Percentiles rank a stretch among this genome's conserved stretches.
Conservation (phyloP, 2,329 filamentous ascomycete species). For the Byssochlamys sp. region DNA sequence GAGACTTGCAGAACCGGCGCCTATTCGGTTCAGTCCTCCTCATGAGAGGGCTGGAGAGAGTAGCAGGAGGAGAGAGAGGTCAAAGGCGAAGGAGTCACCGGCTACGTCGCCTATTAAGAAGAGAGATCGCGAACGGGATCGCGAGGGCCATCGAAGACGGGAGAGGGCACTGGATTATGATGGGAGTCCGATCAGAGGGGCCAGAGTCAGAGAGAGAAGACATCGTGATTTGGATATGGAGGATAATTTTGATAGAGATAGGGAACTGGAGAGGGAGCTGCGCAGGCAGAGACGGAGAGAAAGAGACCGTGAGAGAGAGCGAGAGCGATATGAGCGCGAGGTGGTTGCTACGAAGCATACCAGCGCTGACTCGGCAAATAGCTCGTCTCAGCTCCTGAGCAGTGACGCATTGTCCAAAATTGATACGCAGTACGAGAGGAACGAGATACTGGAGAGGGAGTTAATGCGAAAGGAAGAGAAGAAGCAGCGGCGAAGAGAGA, state of each 20-base stretch:
- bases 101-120: slow-evolving; percentile 27
- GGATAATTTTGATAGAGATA: slow-evolving; percentile 12
- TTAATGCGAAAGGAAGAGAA: slow-evolving; percentile 6
- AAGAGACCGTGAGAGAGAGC: slow-evolving; percentile 7
- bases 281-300: slow-evolving; percentile 18
- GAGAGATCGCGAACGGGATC: slow-evolving; percentile 23
- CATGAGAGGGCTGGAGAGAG: slow-evolving; percentile 3
- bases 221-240: slow-evolving; percentile 6
- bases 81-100: slow-evolving; percentile 28
- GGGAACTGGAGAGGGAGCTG: slow-evolving; percentile 10
- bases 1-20: not conserved
- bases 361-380: slow-evolving; percentile 34
- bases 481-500: slow-evolving; percentile 7
- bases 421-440: slow-evolving; percentile 52
- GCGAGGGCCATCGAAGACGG: slow-evolving; percentile 21
- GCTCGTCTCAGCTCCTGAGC: slow-evolving; percentile 36
- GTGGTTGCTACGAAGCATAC: slow-evolving; percentile 16
- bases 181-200: slow-evolving; percentile 15
- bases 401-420: slow-evolving; percentile 56
- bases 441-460: slow-evolving; percentile 15
- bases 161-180: slow-evolving; percentile 18
- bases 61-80: slow-evolving; percentile 14
- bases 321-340: slow-evolving; percentile 8
- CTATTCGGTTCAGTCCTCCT: slow-evolving; percentile 7
- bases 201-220: slow-evolving; percentile 10